Evolutionary conservation across 2,329 filamentous ascomycete species (phyloP).

Genomic region (Capronia americana): DNA sequence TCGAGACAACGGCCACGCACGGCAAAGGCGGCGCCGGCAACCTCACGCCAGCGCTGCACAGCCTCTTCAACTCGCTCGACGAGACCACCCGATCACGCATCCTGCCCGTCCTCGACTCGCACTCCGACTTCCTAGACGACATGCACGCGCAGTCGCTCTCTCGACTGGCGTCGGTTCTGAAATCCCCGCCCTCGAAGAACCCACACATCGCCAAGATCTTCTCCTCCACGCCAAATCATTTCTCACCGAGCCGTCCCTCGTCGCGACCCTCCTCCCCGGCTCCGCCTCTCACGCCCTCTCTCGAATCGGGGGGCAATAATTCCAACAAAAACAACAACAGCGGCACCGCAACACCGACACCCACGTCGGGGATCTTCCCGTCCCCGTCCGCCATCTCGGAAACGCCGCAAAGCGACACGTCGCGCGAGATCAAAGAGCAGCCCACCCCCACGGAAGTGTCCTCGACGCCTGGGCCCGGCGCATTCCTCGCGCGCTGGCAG

Average conservation of each 20-base stretch:
- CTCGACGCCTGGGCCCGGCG: constrained; percentile 68
- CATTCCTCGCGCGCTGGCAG: constrained; percentile 76
- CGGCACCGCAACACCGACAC: constrained; percentile 2
- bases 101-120: constrained; percentile 62
- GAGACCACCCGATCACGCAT: constrained; percentile 55
- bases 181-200: constrained; percentile 41
- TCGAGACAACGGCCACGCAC: constrained; percentile 25
- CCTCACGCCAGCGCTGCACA: constrained; percentile 50
- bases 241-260: constrained; percentile 12
- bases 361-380: constrained; percentile 8
- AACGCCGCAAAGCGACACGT: constrained; percentile 7
- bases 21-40: constrained; percentile 48
- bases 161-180: constrained; percentile 65
- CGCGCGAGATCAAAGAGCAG: constrained; percentile 11
- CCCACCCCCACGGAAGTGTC: constrained; percentile 28
- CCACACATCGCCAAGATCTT: constrained; percentile 38
- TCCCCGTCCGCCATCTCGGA: not conserved
- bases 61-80: constrained; percentile 57
- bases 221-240: constrained; percentile 25
- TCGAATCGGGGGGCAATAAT: constrained; percentile 1
- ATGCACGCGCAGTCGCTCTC: constrained; percentile 61
- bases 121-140: constrained; percentile 64
- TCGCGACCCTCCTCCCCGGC: constrained; percentile 28
- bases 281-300: constrained; percentile 15
- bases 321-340: constrained; percentile 38